A percentile compares a stretch with the other conserved stretches of the same genome.
phyloP scores from a whole-genome alignment of 768 basidiomycete genomes.

The Termitomyces sp. region DNA sequence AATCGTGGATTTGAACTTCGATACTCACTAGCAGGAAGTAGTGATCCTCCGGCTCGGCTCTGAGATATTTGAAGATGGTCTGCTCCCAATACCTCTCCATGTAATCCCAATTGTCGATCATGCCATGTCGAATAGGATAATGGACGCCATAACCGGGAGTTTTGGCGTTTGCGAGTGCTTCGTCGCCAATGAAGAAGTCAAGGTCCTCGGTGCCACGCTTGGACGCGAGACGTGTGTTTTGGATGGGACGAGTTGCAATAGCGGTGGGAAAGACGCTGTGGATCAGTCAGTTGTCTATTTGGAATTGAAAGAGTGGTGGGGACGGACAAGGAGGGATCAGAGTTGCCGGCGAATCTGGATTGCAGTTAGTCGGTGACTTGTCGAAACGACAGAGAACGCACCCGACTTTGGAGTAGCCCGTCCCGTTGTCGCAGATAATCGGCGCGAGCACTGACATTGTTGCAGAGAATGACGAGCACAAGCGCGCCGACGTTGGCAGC shows the following conservation, averaged over 20 bases:
- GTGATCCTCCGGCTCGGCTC: conserved; percentile 98
- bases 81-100: conserved; percentile 99
- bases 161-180: conserved; percentile 93
- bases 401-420: conserved; percentile 97
- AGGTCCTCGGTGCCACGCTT: conserved; percentile 98
- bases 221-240: conserved; percentile 74
- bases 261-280: conserved; percentile 94
- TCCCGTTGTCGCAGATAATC: conserved; percentile 97
- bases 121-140: conserved; percentile 96
- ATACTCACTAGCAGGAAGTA: conserved; percentile 89
- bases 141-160: conserved; percentile 91
- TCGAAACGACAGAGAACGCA: conserved; percentile 31
- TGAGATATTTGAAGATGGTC: conserved; percentile 98
- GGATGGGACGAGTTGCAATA: conserved; percentile 79
- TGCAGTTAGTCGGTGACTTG: conserved; percentile 1
- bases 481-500: not conserved
- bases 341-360: conserved; percentile 92
- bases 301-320: not conserved
- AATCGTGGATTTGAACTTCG: not conserved
- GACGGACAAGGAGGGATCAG: conserved; percentile 94
- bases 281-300: not conserved
- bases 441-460: conserved; percentile 59
- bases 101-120: conserved; percentile 98
- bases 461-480: not conserved
- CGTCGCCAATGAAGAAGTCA: conserved; percentile 99